Evolutionary conservation across 192 early-diverging fungal species (phyloP), one percentile per base, ranked within the genome.

Genomic region (Coemansia sp.): DNA sequence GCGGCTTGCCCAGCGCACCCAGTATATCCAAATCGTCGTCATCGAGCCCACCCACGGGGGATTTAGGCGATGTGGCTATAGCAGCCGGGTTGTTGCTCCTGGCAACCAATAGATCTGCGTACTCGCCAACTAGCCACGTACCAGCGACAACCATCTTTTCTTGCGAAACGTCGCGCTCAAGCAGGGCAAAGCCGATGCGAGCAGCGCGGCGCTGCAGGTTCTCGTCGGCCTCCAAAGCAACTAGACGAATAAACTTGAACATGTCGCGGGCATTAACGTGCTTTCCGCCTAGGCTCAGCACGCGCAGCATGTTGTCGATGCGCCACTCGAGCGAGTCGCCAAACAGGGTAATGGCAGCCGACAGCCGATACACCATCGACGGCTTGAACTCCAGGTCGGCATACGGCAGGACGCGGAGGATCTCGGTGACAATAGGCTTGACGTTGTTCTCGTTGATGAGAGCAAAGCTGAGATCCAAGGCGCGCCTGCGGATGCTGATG

Each of bases 271-370:
- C 86, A 21, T 86, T 83, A n/a, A 92, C 81, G 82, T 87, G 80
- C 58, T 84, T 87, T 38, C 90, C 89, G 31, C 86, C 89, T 61
- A 90, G 71, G 55, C 90, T 87, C 43, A 98, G 79, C 35, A 98
- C 93, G 8, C 96, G 89, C 65, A 93, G 79, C 50, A 98, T 88
- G 3, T 94, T 97, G 67, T 99, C 97, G 57, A 97, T 86, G 67
- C 98, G 95, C 97, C 97, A 99, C 39, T 94, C 91, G 62, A 91
- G 92, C 71, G 94, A 95, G 23, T 96, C 95, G 42, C 94, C 90
- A 71, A 92, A 98, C 71, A 90, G 83, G 23, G 92, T 93, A n/a
- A 96, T 95, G 50, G 94, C 94, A 5, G 95, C 88, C 36, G 90
- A 90, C 56, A 99, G 93, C 48, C 95, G 89, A 55, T 89, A 87